These are phyloP conservation scores for Podaxis sp. DNA, from an alignment of 768 basidiomycete species.

Conservation along the genomic window DNA sequence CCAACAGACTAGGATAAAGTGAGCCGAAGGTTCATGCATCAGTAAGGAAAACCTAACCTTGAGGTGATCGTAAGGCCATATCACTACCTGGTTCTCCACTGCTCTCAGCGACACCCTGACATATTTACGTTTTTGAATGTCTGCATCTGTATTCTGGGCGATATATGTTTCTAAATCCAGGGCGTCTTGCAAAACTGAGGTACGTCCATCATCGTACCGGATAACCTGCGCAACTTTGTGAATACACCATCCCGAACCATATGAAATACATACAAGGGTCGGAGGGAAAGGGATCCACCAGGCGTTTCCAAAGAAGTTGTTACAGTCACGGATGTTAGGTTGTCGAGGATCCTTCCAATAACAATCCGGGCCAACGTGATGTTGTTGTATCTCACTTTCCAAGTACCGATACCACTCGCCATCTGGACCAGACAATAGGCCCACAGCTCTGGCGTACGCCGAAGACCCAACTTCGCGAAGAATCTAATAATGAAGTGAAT, in stretches of 20 bases:
- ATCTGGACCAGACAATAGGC: conserved; percentile 46
- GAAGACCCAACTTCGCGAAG: conserved; percentile 65
- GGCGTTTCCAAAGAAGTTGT: conserved; percentile 68
- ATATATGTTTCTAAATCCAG: conserved; percentile 59
- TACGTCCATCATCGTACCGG: conserved; percentile 62
- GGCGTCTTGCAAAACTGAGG: conserved; percentile 44
- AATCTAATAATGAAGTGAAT: conserved; percentile 43
- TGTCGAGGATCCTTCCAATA: conserved; percentile 54
- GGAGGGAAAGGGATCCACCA: conserved; percentile 85
- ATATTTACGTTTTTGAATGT: conserved; percentile 50
- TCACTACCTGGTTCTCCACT: conserved; percentile 59
- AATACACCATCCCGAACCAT: background rate
- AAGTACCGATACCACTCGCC: conserved; percentile 44
- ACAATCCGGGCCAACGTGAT: conserved; percentile 70
- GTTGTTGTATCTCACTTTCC: conserved; percentile 51
- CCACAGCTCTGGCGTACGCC: conserved; percentile 54
- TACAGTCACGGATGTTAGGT: conserved; percentile 32
- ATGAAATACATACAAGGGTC: conserved; percentile 45
- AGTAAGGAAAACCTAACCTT: conserved; percentile 28
- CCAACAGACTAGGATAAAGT: conserved; percentile 44
- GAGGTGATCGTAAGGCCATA: conserved; percentile 64
- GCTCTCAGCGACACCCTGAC: conserved; percentile 65
- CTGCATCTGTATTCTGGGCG: conserved; percentile 54
- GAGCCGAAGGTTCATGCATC: background rate
- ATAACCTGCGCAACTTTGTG: conserved; percentile 48